Conservation (phyloP, 2,329 filamentous ascomycete genomes). For the Sporothrix dimorphospora region DNA sequence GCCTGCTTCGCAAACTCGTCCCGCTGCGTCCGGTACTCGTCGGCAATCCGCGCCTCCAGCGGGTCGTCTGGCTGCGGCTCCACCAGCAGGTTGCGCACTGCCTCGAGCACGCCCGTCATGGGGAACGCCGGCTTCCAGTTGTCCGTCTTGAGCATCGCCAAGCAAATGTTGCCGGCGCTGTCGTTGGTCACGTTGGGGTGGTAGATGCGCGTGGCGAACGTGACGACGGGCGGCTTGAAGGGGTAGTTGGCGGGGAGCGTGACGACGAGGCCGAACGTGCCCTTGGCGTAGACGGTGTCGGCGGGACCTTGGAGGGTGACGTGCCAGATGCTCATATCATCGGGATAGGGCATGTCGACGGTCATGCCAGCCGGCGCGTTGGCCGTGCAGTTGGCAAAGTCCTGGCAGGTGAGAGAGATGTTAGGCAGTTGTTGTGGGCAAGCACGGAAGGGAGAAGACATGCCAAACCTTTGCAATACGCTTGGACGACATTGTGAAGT, state of each 20-base stretch:
- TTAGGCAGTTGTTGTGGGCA: too few species aligned
- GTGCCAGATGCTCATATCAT: slow-evolving; percentile 58
- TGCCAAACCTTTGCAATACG: slow-evolving; percentile 32
- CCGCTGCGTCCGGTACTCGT: slow-evolving; percentile 74
- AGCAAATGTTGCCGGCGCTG: slow-evolving; percentile 79
- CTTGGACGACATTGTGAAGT: slow-evolving; percentile 40
- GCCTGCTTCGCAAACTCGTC: slow-evolving; percentile 74
- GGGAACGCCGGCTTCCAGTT: slow-evolving; percentile 90
- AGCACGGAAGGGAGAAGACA: too few species aligned
- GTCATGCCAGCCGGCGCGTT: slow-evolving; percentile 53
- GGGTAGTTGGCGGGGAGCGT: slow-evolving; percentile 80
- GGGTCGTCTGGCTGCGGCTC: slow-evolving; percentile 89
- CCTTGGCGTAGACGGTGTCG: slow-evolving; percentile 59
- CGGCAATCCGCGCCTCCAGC: slow-evolving; percentile 82
- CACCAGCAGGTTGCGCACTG: slow-evolving; percentile 71
- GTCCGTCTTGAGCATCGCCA: slow-evolving; percentile 79
- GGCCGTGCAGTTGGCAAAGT: slow-evolving; percentile 55
- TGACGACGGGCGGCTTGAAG: slow-evolving; percentile 81
- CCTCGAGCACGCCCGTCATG: slow-evolving; percentile 74
- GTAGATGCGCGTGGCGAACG: slow-evolving; percentile 89
- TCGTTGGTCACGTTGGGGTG: slow-evolving; percentile 95
- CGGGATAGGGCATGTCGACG: slow-evolving; percentile 50
- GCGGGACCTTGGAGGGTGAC: slow-evolving; percentile 52
- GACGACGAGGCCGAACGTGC: slow-evolving; percentile 73
- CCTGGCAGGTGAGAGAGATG: slow-evolving; percentile 46